Conservation (phyloP, 345 rosid species). For the Sapria himalayana region DNA sequence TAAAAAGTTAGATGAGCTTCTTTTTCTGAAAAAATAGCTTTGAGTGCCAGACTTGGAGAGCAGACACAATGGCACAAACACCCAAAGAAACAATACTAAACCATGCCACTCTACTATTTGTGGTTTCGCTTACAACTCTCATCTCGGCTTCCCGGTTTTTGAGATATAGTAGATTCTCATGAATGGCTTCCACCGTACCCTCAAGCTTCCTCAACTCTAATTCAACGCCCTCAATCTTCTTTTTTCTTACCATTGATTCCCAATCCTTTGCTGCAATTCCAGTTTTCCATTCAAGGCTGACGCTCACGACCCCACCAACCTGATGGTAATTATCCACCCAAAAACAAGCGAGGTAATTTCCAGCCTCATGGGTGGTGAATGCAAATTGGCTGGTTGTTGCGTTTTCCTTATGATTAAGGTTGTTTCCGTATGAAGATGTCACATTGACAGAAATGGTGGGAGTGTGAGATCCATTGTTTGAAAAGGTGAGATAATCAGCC, state of each 20-base stretch:
- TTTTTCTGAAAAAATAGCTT: conserved; percentile 43
- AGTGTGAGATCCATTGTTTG: conserved; percentile 15
- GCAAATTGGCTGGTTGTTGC: conserved; percentile 50
- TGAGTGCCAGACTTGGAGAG: conserved; percentile 40
- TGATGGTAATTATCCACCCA: conserved; percentile 24
- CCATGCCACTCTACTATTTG: conserved; percentile 64
- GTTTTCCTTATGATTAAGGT: conserved; percentile 38
- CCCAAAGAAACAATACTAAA: conserved; percentile 61
- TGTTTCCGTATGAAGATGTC: conserved; percentile 56
- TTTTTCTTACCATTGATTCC: conserved; percentile 84
- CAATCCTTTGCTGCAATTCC: conserved; percentile 92
- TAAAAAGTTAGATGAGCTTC: conserved; percentile 38
- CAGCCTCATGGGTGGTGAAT: conserved; percentile 54
- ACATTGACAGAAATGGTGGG: conserved; percentile 43
- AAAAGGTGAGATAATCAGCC: too few relatives aligned
- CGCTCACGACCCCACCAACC: conserved; percentile 18
- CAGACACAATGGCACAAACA: conserved; percentile 32
- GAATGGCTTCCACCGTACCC: conserved; percentile 45
- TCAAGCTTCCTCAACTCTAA: conserved; percentile 60
- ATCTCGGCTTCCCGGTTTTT: conserved; percentile 51
- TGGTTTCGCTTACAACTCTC: conserved; percentile 52
- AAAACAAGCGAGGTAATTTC: conserved; percentile 63
- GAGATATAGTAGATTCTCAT: conserved; percentile 31
- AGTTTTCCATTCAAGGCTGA: conserved; percentile 70
- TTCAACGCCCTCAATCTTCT: conserved; percentile 93